These are phyloP conservation scores for Eleusine indica DNA, from an alignment of 176 grass and related monocot genomes.

Conservation along the genomic window DNA sequence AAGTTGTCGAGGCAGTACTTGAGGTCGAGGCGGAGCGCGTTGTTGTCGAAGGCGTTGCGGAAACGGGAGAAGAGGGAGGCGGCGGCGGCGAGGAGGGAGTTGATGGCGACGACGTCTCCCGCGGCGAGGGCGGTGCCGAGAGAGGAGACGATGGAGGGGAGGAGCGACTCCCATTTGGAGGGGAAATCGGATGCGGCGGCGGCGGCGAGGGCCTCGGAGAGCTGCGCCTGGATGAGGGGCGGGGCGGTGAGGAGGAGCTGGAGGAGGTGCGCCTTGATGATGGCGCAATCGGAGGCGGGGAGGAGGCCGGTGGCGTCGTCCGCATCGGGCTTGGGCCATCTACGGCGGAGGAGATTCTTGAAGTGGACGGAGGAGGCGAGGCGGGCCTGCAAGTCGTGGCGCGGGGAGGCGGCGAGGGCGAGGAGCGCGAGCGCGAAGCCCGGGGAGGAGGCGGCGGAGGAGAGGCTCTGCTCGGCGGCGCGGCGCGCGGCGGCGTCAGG, in stretches of 20 bases:
- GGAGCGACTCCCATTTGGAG: conserved; percentile 72
- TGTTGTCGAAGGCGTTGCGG: conserved; percentile 82
- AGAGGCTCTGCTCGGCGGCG: conserved; percentile 68
- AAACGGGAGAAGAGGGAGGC: conserved; percentile 85
- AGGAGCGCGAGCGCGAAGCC: conserved; percentile 80
- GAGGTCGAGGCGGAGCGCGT: conserved; percentile 79
- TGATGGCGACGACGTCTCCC: conserved; percentile 59
- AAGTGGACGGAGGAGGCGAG: conserved; percentile 79
- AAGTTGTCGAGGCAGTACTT: conserved; percentile 91
- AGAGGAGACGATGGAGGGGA: conserved; percentile 73
- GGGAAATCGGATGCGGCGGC: conserved; percentile 86
- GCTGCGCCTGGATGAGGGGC: conserved; percentile 74
- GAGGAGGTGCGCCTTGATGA: conserved; percentile 75
- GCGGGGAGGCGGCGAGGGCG: conserved; percentile 55
- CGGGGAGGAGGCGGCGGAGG: conserved; percentile 43
- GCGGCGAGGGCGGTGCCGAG: conserved; percentile 54
- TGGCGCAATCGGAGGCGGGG: conserved; percentile 61
- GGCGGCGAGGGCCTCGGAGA: conserved; percentile 74
- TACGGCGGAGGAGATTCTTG: conserved; percentile 79
- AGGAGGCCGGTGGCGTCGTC: conserved; percentile 28
- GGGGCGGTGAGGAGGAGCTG: conserved; percentile 79
- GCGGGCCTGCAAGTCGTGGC: conserved; percentile 60
- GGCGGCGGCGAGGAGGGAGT: conserved; percentile 72
- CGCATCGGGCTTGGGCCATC: conserved; percentile 56
- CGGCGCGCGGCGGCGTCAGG: conserved; percentile 68